These are phyloP conservation scores for Claviceps sorghi DNA, from an alignment of 2,329 filamentous ascomycete species.

Conservation along the genomic window DNA sequence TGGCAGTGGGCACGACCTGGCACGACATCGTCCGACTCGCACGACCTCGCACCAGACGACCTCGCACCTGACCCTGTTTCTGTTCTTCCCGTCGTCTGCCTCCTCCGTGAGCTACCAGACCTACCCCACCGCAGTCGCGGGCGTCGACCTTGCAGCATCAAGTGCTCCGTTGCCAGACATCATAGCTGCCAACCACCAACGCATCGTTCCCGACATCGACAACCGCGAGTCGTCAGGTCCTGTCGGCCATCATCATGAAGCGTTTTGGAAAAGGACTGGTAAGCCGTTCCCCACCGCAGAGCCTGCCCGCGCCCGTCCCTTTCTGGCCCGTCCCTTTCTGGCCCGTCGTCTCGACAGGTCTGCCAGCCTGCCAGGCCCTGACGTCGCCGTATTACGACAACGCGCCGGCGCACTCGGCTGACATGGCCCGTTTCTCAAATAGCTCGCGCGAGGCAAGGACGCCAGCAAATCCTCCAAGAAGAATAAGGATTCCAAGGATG, in stretches of 20 bases:
- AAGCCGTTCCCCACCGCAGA: slow-evolving; percentile 3
- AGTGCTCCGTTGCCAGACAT: not conserved
- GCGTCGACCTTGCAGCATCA: slow-evolving; percentile 5
- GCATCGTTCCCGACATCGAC: slow-evolving; percentile 5
- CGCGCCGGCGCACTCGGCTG: slow-evolving; percentile 4
- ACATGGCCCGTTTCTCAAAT: slow-evolving; percentile 16
- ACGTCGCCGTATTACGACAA: not conserved
- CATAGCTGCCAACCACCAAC: not conserved
- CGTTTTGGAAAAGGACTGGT: slow-evolving; percentile 85
- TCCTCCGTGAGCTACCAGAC: slow-evolving; percentile 11
- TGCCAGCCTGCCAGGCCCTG: not conserved
- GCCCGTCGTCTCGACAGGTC: not conserved
- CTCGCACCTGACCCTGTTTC: slow-evolving; percentile 17
- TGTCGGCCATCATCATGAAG: slow-evolving; percentile 58
- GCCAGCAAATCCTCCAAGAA: slow-evolving; percentile 71
- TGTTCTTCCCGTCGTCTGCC: slow-evolving; percentile 6
- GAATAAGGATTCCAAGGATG: slow-evolving; percentile 58
- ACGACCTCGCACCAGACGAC: not conserved
- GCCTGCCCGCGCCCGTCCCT: slow-evolving; percentile 6
- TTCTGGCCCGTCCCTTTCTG: slow-evolving; percentile 13
- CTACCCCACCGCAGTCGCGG: slow-evolving; percentile 10
- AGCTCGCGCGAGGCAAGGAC: slow-evolving; percentile 87
- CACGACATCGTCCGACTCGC: not conserved
- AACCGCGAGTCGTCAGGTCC: slow-evolving; percentile 3
- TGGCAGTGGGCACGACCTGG: not conserved